Percentiles rank a stretch among this genome's conserved stretches.
These are phyloP conservation scores for Exsudoporus frostii DNA, from an alignment of 768 basidiomycete species.

Conservation along the genomic window DNA sequence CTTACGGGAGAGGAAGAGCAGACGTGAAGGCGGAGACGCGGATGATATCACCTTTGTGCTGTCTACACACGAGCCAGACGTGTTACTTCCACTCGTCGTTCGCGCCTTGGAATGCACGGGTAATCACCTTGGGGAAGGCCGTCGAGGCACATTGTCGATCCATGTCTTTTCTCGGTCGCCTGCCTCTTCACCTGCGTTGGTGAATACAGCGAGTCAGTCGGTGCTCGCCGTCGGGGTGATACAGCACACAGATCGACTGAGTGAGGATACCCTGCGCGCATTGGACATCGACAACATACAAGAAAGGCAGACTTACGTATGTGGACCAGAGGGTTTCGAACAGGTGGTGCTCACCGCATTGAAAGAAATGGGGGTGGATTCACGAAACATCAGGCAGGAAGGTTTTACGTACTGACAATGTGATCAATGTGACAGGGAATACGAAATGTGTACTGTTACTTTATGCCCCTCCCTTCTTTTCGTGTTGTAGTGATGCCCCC, in stretches of 20 bases:
- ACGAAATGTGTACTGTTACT: too few relatives aligned
- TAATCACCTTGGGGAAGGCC: neutral
- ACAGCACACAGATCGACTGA: conserved; percentile 22
- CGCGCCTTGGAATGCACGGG: conserved; percentile 1
- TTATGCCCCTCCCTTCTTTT: neutral
- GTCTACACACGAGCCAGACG: conserved; percentile 53
- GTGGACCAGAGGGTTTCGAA: conserved; percentile 51
- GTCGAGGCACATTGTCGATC: conserved; percentile 25
- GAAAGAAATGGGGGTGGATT: conserved; percentile 34
- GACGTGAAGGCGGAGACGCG: neutral
- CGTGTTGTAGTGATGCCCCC: too few relatives aligned
- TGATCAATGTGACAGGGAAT: neutral
- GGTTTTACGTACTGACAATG: conserved; percentile 42
- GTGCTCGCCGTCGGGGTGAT: conserved; percentile 11
- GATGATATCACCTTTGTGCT: conserved; percentile 45
- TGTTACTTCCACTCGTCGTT: conserved; percentile 41
- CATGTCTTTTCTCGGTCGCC: conserved; percentile 38
- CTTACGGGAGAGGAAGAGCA: neutral
- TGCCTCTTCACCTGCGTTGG: neutral
- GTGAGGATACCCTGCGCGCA: neutral
- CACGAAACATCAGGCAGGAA: conserved; percentile 34
- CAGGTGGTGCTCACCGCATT: conserved; percentile 34
- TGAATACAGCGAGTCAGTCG: conserved; percentile 9
- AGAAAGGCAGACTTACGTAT: conserved; percentile 41
- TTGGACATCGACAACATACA: conserved; percentile 10